Percentiles rank a stretch among this genome's conserved stretches.
Conservation (phyloP, 1,139 yeast species). For the Pneumocystis wakefieldiae region DNA sequence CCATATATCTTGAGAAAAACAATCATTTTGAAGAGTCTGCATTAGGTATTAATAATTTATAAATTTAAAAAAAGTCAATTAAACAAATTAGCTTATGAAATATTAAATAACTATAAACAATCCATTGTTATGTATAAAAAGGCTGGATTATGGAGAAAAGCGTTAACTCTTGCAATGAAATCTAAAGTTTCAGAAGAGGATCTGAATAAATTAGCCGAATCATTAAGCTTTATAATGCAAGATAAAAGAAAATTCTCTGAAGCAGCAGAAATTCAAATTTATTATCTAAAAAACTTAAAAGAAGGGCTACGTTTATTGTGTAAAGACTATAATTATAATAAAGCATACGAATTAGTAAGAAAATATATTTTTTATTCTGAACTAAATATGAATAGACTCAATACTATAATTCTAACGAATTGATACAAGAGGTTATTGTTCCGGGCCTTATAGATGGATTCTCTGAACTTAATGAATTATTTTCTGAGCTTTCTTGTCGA, state of each 20-base stretch:
- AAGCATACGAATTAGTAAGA: slow-evolving; percentile 54
- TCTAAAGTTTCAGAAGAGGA: slow-evolving; percentile 18
- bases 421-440: slow-evolving; percentile 45
- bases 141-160: slow-evolving; percentile 68
- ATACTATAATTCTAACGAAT: slow-evolving; percentile 21
- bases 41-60: slow-evolving; percentile 19
- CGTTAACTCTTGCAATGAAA: slow-evolving; percentile 43
- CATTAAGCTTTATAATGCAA: slow-evolving; percentile 41
- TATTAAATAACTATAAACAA: slow-evolving; percentile 37
- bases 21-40: slow-evolving; percentile 20
- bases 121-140: slow-evolving; percentile 58
- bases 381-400: background rate
- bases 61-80: slow-evolving; percentile 23
- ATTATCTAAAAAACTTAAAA: slow-evolving; percentile 44
- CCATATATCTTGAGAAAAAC: slow-evolving; percentile 39
- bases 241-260: slow-evolving; percentile 64
- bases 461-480: slow-evolving; percentile 68
- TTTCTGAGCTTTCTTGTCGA: slow-evolving; percentile 86
- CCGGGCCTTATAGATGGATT: slow-evolving; percentile 73
- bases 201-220: slow-evolving; percentile 16
- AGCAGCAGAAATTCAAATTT: slow-evolving; percentile 66
- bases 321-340: slow-evolving; percentile 59
- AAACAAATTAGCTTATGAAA: slow-evolving; percentile 66
- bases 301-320: slow-evolving; percentile 57
- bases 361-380: slow-evolving; percentile 14